Conservation (phyloP, 306 rosid species). For the Pachyrhizus erosus region DNA sequence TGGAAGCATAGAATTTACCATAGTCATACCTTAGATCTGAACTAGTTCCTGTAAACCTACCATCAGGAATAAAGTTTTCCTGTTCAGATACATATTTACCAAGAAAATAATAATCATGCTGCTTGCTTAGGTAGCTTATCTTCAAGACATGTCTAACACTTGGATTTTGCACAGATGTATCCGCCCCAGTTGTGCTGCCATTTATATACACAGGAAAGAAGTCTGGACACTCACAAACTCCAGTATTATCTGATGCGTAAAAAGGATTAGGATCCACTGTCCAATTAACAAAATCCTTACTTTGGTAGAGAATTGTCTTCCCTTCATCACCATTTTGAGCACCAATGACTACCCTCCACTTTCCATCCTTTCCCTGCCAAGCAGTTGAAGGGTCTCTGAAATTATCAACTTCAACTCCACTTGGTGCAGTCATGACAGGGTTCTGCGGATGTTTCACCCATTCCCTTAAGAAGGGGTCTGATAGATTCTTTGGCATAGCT, state of each 20-base stretch:
- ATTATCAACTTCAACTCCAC: conserved; percentile 44
- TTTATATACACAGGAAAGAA: conserved; percentile 56
- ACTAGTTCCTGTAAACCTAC: conserved; percentile 41
- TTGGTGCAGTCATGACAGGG: conserved; percentile 56
- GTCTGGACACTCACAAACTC: conserved; percentile 69
- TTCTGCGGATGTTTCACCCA: conserved; percentile 63
- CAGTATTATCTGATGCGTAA: conserved; percentile 44
- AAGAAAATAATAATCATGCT: conserved; percentile 51
- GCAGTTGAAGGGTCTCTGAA: conserved; percentile 77
- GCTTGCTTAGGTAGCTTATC: conserved; percentile 39
- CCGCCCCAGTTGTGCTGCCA: conserved; percentile 50
- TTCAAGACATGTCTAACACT: conserved; percentile 54
- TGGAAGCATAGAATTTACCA: conserved; percentile 54
- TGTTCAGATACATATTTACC: conserved; percentile 51
- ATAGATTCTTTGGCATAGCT: conserved; percentile 56
- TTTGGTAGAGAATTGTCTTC: conserved; percentile 49
- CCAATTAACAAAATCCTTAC: conserved; percentile 63
- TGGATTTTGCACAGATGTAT: conserved; percentile 33
- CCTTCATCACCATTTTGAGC: conserved; percentile 54
- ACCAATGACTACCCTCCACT: conserved; percentile 64
- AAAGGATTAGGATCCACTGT: conserved; percentile 45
- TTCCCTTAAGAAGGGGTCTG: conserved; percentile 60
- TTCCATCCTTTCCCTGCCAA: conserved; percentile 60
- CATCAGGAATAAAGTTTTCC: conserved; percentile 51
- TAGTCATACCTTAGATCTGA: conserved; percentile 44